Evolutionary conservation across 176 grass and related monocot genomes (phyloP).

Genomic region (Phyllostachys edulis): DNA sequence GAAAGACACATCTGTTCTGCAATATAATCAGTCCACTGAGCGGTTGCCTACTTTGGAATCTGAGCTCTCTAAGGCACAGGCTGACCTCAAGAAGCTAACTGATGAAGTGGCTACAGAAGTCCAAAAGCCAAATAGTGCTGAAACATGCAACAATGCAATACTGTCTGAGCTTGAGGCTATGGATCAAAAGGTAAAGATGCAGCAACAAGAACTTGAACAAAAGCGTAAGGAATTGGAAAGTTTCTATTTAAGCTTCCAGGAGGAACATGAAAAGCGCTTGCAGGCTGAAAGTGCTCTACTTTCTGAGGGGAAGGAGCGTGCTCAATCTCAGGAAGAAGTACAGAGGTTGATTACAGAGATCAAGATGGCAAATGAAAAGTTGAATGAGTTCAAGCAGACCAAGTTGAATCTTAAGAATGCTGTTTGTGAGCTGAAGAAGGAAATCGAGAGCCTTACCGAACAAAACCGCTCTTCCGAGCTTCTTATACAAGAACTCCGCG

Average conservation of each 20-base stretch:
- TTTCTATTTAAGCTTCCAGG: conserved; percentile 49
- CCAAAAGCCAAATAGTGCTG: conserved; percentile 60
- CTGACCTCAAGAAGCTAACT: conserved; percentile 63
- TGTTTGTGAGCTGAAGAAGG: conserved; percentile 63
- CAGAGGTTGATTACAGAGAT: conserved; percentile 53
- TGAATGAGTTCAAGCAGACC: conserved; percentile 42
- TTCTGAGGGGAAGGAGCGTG: conserved; percentile 41
- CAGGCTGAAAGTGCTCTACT: conserved; percentile 57
- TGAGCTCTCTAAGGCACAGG: conserved; percentile 56
- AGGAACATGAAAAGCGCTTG: conserved; percentile 49
- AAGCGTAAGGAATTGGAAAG: conserved; percentile 59
- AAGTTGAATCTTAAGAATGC: conserved; percentile 54
- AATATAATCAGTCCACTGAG: conserved; percentile 61
- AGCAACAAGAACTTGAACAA: conserved; percentile 65
- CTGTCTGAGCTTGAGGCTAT: conserved; percentile 56
- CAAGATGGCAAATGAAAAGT: conserved; percentile 48
- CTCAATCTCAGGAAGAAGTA: conserved; percentile 53
- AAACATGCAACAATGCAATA: conserved; percentile 60
- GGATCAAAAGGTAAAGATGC: conserved; percentile 57
- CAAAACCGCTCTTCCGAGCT: conserved; percentile 55
- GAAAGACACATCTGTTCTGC: conserved; percentile 51
- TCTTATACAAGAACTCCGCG: conserved; percentile 49
- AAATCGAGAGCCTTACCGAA: conserved; percentile 57
- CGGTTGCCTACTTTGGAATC: conserved; percentile 56
- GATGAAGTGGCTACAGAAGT: conserved; percentile 67